Evolutionary conservation across 352 stramenopile species (phyloP).

Genomic region (Pythium folliculosum): DNA sequence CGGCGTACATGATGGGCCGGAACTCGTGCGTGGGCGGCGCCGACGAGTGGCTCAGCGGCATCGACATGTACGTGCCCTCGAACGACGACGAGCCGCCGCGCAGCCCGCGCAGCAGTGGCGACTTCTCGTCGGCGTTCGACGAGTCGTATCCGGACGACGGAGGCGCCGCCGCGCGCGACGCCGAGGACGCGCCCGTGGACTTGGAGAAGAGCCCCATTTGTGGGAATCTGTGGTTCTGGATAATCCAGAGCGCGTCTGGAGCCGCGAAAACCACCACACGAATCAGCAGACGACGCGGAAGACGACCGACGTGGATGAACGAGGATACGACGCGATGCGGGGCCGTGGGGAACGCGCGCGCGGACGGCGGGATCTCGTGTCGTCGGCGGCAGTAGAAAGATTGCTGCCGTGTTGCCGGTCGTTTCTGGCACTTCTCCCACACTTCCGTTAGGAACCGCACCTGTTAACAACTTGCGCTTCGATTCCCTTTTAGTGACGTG

Average conservation of each 20-base stretch:
- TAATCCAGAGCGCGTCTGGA: background rate
- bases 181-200: background rate
- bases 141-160: conserved; percentile 9
- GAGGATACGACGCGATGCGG: too few species aligned
- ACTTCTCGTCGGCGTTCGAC: conserved; percentile 45
- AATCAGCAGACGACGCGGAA: conserved; percentile 7
- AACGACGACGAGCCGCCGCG: conserved; percentile 52
- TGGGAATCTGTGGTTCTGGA: background rate
- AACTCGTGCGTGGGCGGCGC: conserved; percentile 50
- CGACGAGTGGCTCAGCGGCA: conserved; percentile 35
- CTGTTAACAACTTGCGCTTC: too few species aligned
- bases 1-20: conserved; percentile 75
- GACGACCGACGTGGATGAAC: background rate
- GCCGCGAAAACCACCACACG: background rate
- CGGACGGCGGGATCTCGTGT: too few species aligned
- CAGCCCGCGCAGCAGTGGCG: conserved; percentile 65
- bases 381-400: too few species aligned
- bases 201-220: conserved; percentile 14
- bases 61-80: conserved; percentile 77
- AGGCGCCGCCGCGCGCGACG: background rate
- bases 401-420: too few species aligned
- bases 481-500: too few species aligned
- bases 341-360: too few species aligned
- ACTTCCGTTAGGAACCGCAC: too few species aligned
- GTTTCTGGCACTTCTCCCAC: too few species aligned